These are phyloP conservation scores for Vitis rotundifolia DNA, from an alignment of 164 flowering plant species.

Conservation along the genomic window DNA sequence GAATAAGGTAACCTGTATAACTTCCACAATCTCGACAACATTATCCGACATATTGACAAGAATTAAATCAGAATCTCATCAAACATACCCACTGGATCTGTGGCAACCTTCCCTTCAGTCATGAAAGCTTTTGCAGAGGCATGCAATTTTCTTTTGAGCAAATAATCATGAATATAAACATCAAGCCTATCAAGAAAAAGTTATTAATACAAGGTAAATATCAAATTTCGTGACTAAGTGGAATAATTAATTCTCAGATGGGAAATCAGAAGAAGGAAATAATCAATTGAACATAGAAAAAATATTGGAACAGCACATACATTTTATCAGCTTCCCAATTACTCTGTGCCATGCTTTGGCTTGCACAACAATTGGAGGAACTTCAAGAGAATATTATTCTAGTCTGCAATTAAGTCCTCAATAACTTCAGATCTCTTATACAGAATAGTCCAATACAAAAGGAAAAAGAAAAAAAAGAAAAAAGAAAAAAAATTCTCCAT, in stretches of 20 bases:
- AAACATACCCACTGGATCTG: slow-evolving; percentile 84
- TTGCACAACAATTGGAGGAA: slow-evolving; percentile 6
- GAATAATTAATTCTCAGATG: background rate
- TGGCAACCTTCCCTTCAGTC: slow-evolving; percentile 87
- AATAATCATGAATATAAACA: slow-evolving; percentile 87
- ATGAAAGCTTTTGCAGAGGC: slow-evolving; percentile 86
- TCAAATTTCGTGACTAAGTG: background rate
- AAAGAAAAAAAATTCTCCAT: background rate
- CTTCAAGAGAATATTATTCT: slow-evolving; percentile 5
- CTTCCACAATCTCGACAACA: no score
- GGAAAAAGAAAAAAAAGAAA: background rate
- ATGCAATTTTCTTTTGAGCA: slow-evolving; percentile 76
- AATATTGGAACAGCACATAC: slow-evolving; percentile 26
- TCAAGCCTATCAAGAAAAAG: slow-evolving; percentile 61
- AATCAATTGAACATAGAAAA: background rate
- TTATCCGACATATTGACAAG: background rate
- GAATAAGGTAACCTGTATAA: no score
- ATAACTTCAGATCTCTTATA: slow-evolving; percentile 4
- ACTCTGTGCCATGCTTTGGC: slow-evolving; percentile 55
- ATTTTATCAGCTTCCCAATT: slow-evolving; percentile 79
- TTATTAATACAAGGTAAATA: background rate
- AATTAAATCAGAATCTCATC: background rate
- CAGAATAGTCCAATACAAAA: background rate
- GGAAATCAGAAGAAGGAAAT: background rate
- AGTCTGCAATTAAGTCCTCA: slow-evolving; percentile 16